Evolutionary conservation across 2,329 filamentous ascomycete species (phyloP).

Genomic region (Metarhizium robertsii): DNA sequence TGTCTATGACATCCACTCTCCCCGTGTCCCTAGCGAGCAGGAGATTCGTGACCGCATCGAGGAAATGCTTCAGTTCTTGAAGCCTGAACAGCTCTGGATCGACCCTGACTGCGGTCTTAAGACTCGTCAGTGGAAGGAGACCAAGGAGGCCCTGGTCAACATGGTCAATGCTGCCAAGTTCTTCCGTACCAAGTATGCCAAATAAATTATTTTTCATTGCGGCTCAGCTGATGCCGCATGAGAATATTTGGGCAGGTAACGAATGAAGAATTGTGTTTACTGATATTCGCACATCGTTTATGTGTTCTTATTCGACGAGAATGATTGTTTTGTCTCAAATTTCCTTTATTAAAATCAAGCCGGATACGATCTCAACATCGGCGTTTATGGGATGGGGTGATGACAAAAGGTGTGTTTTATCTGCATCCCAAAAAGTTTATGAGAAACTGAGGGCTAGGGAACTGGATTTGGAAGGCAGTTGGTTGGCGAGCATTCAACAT

Average conservation of each 20-base stretch:
- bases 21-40: constrained; percentile 91
- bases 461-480: constrained; percentile 12
- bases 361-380: constrained; percentile 51
- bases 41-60: constrained; percentile 97
- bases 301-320: background rate
- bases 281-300: constrained; percentile 16
- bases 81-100: constrained; percentile 98
- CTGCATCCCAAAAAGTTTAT: constrained; percentile 24
- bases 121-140: constrained; percentile 98
- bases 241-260: constrained; percentile 9
- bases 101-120: constrained; percentile 99
- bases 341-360: constrained; percentile 23
- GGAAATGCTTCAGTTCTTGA: constrained; percentile 97
- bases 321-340: constrained; percentile 3
- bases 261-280: constrained; percentile 18
- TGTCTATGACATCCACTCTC: constrained; percentile 99
- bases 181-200: constrained; percentile 83
- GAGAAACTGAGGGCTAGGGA: constrained; percentile 19
- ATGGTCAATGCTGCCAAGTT: constrained; percentile 97
- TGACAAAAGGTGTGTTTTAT: constrained; percentile 22
- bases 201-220: constrained; percentile 32
- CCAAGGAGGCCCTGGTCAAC: constrained; percentile 90
- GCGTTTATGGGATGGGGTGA: constrained; percentile 35
- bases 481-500: constrained; percentile 30
- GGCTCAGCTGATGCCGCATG: constrained; percentile 9